Percentiles rank a stretch among this genome's conserved stretches.
Conservation (phyloP, 257 asterid genomes). For the Solanum microdontum region DNA sequence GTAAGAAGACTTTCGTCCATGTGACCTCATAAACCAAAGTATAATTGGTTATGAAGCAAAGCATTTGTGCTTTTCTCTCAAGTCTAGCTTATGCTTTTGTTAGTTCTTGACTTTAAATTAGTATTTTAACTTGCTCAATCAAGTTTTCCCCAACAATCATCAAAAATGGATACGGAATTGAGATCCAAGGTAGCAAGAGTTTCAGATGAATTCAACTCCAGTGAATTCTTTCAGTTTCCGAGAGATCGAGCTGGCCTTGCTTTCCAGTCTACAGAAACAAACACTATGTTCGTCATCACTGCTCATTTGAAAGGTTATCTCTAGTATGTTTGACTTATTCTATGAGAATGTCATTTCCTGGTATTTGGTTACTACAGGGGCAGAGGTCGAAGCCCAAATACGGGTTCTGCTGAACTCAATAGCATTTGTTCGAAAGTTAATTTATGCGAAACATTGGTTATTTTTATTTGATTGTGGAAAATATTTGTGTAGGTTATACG, state of each 20-base stretch:
- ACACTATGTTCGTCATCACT: slow-evolving; percentile 46
- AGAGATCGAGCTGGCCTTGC: slow-evolving; percentile 41
- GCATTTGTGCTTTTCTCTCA: not conserved
- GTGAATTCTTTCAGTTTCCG: slow-evolving; percentile 24
- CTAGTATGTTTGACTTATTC: not conserved
- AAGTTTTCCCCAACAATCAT: not conserved
- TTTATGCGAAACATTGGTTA: not conserved
- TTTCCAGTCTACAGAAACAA: slow-evolving; percentile 58
- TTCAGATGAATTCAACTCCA: slow-evolving; percentile 36
- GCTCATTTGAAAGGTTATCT: slow-evolving; percentile 60
- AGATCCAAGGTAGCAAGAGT: slow-evolving; percentile 38
- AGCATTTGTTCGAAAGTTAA: not conserved
- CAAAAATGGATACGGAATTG: slow-evolving; percentile 41
- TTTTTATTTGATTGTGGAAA: not conserved
- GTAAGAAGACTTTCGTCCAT: not conserved
- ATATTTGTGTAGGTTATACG: slow-evolving; percentile 35
- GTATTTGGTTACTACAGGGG: not conserved
- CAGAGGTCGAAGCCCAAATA: not conserved
- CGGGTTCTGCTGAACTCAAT: not conserved
- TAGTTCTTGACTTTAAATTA: not conserved
- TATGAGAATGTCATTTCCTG: not conserved
- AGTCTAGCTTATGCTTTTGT: not conserved
- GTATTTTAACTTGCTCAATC: not conserved
- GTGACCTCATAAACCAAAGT: not conserved
- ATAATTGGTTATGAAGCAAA: not conserved